Conservation (phyloP, 805 yeast species). For the Teunomyces pallodes region DNA sequence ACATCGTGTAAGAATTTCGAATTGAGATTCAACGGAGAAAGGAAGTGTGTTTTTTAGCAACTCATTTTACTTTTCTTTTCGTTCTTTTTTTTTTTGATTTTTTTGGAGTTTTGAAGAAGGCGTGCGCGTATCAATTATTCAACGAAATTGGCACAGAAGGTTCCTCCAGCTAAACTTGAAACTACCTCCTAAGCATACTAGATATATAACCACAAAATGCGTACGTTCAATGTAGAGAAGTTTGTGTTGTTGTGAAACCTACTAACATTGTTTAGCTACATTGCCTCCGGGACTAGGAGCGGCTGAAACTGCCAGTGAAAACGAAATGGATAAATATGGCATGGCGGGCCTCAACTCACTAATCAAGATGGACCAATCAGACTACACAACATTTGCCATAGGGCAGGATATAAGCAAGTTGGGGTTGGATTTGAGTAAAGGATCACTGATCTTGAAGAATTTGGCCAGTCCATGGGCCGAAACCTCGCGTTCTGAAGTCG, state of each 20-base stretch:
- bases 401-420: conserved; percentile 71
- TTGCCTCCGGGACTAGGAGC: conserved; percentile 16
- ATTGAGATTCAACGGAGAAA: background rate
- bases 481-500: conserved; percentile 84
- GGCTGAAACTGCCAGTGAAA: conserved; percentile 5
- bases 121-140: background rate
- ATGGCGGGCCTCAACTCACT: conserved; percentile 60
- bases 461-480: conserved; percentile 96
- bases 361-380: conserved; percentile 59
- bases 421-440: conserved; percentile 57
- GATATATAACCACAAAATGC: background rate
- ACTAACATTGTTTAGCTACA: conserved; percentile 15
- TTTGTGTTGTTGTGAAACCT: background rate
- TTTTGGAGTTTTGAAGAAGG: background rate
- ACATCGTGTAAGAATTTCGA: conserved; percentile 13
- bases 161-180: background rate
- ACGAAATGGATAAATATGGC: conserved; percentile 64
- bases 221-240: background rate
- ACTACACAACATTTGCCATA: conserved; percentile 62
- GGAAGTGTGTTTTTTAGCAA: background rate
- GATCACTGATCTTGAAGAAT: conserved; percentile 53
- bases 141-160: background rate
- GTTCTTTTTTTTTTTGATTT: background rate
- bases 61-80: background rate
- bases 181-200: background rate